Base-by-base conservation (phyloP, 441 rosid species). In the Hura crepitans region DNA sequence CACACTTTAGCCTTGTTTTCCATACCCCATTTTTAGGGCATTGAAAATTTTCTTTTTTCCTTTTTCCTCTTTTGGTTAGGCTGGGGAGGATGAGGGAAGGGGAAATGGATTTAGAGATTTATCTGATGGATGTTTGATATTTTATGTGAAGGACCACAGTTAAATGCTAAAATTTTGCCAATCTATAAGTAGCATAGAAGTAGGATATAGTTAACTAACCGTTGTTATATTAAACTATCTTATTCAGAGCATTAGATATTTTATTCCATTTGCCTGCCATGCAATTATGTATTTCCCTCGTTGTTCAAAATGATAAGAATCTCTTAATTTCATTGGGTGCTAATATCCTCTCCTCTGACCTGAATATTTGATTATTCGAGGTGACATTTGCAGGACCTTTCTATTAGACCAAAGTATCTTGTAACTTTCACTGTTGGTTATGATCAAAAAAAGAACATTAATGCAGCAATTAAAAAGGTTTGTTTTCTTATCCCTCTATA, bases 341-440 rank as follows among this genome's bases (percentile, higher is more conserved):
- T 65, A 56, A 75, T 69, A 50, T 22, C 71, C 71, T 30, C 25
- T 51, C 50, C 43, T 59, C 59, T 77, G 57, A 65, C 50, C 61
- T 73, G 53, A 65, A 60, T 30, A 72, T 56, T 55, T 71, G 66
- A 53, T 43, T 72, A 50, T 73, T 62, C 71, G 77, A 68, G 65
- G 33, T 79, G 61, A 18, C 61, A 71, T 71, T 75, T 80, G 86
- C 93, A 94, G 97, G 97, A 94, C 82, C 69, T 90, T 70, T 33
- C 77, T 67, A 65, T 70, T 63, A 85, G 73, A 77, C 90, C 80
- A 35, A 88, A 80, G 79, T 94, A 94, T 85, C 89, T 94, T 37
- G 90, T 87, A 65, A 87, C 96, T 39, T 91, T 94, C 74, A 94
- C 98, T 1, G 97, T 91, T 81, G 97, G 98, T 53, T 81, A 81